Conservation (phyloP, 257 asterid species). For the Fraxinus pennsylvanica region DNA sequence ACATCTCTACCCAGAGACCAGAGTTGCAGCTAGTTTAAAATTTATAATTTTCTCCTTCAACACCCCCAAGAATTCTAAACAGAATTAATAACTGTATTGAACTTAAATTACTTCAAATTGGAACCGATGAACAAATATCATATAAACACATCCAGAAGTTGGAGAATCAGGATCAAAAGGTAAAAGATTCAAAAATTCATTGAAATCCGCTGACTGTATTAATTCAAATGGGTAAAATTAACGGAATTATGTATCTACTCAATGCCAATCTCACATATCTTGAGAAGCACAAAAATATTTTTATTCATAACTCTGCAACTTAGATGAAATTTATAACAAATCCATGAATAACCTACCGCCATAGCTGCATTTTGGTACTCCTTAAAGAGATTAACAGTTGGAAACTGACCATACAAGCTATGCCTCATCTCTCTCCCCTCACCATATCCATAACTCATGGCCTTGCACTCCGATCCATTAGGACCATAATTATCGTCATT, state of each 20-base stretch:
- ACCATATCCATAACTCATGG: conserved; percentile 33
- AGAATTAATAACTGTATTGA: background rate
- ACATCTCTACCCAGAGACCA: background rate
- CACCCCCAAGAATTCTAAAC: background rate
- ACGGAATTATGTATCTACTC: background rate
- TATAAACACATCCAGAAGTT: conserved; percentile 1
- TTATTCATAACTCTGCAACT: conserved; percentile 1
- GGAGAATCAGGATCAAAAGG: background rate
- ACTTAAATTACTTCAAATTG: background rate
- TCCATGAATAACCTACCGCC: conserved; percentile 58
- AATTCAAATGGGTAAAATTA: background rate
- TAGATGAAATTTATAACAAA: background rate
- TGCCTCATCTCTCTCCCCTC: conserved; percentile 58
- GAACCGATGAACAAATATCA: background rate
- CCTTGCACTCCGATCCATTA: conserved; percentile 34
- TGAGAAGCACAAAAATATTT: conserved; percentile 9
- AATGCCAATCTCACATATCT: conserved; percentile 10
- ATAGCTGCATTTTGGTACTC: conserved; percentile 94
- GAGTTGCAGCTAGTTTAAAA: background rate
- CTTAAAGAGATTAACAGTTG: conserved; percentile 84
- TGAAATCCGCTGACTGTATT: background rate
- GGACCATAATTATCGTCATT: conserved; percentile 30
- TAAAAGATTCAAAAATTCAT: background rate
- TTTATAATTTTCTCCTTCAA: background rate
- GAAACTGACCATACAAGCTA: conserved; percentile 84